Evolutionary conservation across 2,329 filamentous ascomycete genomes (phyloP).

Genomic region (Ophiostoma sp.): DNA sequence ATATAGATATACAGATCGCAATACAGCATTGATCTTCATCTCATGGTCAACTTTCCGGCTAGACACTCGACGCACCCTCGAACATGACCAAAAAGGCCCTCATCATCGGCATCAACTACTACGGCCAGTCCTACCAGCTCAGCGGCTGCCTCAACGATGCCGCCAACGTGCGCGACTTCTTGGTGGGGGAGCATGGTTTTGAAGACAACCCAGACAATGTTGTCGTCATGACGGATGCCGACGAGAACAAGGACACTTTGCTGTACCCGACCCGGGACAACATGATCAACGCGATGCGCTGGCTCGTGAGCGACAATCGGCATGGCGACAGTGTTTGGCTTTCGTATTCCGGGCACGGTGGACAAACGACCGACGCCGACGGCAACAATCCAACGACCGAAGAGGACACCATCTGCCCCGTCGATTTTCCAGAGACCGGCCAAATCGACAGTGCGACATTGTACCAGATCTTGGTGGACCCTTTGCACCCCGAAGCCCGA

Average conservation of each 20-base stretch:
- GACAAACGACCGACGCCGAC: constrained; percentile 50
- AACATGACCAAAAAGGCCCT: constrained; percentile 38
- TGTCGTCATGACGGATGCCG: constrained; percentile 41
- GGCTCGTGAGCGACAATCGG: constrained; percentile 52
- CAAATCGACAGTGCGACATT: constrained; percentile 55
- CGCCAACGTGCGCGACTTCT: constrained; percentile 40
- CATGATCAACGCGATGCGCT: constrained; percentile 54
- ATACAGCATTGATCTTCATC: no score
- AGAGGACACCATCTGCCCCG: constrained; percentile 55
- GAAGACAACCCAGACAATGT: constrained; percentile 35
- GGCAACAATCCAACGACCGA: constrained; percentile 35
- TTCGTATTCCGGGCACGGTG: constrained; percentile 61
- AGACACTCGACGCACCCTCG: not conserved
- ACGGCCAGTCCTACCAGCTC: constrained; percentile 56
- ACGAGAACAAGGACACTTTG: constrained; percentile 38
- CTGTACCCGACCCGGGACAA: constrained; percentile 40
- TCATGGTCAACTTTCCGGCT: no score
- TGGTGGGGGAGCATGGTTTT: constrained; percentile 42
- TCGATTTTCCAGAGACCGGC: constrained; percentile 53
- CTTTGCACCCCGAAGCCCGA: constrained; percentile 50
- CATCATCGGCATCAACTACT: constrained; percentile 60
- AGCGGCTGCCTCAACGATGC: constrained; percentile 53
- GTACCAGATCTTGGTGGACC: constrained; percentile 53
- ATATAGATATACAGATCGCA: no score
- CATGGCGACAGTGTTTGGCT: constrained; percentile 55